These are phyloP conservation scores for Cymodocea nodosa DNA, from an alignment of 116 monocot species.

Conservation along the genomic window DNA sequence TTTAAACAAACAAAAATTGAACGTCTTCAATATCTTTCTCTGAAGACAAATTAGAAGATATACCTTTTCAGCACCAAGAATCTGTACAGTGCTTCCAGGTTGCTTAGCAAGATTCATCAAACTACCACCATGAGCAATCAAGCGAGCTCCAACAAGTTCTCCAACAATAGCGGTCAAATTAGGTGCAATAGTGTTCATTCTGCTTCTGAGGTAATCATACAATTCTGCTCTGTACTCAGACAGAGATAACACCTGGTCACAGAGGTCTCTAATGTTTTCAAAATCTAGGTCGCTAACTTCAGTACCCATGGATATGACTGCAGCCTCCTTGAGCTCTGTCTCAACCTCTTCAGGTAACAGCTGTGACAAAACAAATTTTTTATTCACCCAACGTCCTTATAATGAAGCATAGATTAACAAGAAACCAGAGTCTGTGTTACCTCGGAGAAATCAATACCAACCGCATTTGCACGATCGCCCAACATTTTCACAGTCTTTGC, in stretches of 20 bases:
- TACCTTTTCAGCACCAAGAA: constrained; percentile 99
- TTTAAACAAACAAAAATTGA: neutral
- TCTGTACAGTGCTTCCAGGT: constrained; percentile 92
- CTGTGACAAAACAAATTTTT: constrained; percentile 15
- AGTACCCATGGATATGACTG: constrained; percentile 93
- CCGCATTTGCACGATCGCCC: constrained; percentile 78
- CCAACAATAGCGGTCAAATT: constrained; percentile 94
- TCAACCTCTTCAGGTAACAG: constrained; percentile 70
- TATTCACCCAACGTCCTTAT: no score
- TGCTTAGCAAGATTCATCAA: constrained; percentile 91
- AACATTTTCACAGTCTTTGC: constrained; percentile 79
- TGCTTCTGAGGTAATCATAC: constrained; percentile 75
- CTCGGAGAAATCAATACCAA: constrained; percentile 86
- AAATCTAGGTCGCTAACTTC: constrained; percentile 88
- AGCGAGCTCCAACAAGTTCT: constrained; percentile 92
- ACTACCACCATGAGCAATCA: constrained; percentile 96
- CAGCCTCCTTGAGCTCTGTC: constrained; percentile 71
- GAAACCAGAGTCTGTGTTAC: constrained; percentile 8
- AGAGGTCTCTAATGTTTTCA: constrained; percentile 64
- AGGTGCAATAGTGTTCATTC: constrained; percentile 97
- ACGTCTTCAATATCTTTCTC: neutral
- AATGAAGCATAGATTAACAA: neutral
- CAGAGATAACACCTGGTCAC: constrained; percentile 88
- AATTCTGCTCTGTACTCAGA: constrained; percentile 83
- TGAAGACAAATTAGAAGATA: neutral